Evolutionary conservation across 1,139 yeast genomes (phyloP), one percentile per base, ranked within the genome.

Genomic region (Hansenula lynferdii): DNA sequence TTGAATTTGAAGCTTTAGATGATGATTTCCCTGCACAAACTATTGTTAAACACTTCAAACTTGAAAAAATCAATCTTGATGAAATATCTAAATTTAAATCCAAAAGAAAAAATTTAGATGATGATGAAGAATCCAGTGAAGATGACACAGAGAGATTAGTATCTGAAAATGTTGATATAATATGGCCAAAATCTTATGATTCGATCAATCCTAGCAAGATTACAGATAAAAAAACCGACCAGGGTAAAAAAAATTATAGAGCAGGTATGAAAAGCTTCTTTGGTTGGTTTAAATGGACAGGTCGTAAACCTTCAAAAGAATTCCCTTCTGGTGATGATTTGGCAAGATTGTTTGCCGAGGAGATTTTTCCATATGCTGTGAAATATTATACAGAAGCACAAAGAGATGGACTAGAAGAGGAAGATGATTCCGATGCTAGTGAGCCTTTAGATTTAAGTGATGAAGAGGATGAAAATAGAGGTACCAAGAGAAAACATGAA

Each of bases 211-310:
- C 90, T 0, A 42, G 48, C 3, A 42, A 56, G 26, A 69, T 81
- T 38, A 67, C 67, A 38, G 62, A 64, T 31, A 58, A 54, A 31
- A 67, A 68, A n/a, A 49, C 69, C 5, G 49, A 62, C 24, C 75
- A 72, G 14, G 81, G 80, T 32, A 81, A 81, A 57, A 77, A 73
- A 50, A 65, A 66, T 35, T 82, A 82, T 54, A 64, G 89, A 42
- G 53, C 68, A 22, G 89, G 89, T 4, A 81, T 81, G 87, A 78
- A 78, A 53, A 77, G 86, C 6, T 75, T 83, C 50, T 82, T 82
- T 57, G 77, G 86, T 4, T 83, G 84, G 77, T 82, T 82, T 52
- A 63, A 65, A 34, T 83, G 92, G 92, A 81, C 90, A 0, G 92
- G 90, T 1, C 57, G 57, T 36, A 80, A 78, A 50, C 82, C 84